Percentiles rank a stretch among this genome's conserved stretches.
These are phyloP conservation scores for barrel medic (Medicago truncatula) DNA, from an alignment of 306 rosid genomes.

Conservation along the genomic window MtrunA17r5.0-ANR NC_053043.1:49644001-49644500, in stretches of 20 bases:
- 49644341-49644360: slow-evolving; percentile 68
- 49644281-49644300: slow-evolving; percentile 32
- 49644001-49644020: neutral
- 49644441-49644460: slow-evolving; percentile 85
- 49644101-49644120: too few species aligned
- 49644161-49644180: too few species aligned
- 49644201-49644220: neutral
- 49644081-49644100: neutral
- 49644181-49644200: neutral
- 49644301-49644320: slow-evolving; percentile 40
- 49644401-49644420: slow-evolving; percentile 89
- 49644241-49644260: neutral
- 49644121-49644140: neutral
- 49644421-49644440: slow-evolving; percentile 76
- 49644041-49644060: neutral
- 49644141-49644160: neutral
- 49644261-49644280: slow-evolving; percentile 27
- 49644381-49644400: slow-evolving; percentile 87
- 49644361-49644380: slow-evolving; percentile 84
- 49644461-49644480: slow-evolving; percentile 84
- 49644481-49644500: slow-evolving; percentile 75
- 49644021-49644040: too few species aligned
- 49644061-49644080: too few species aligned
- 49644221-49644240: neutral
- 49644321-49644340: slow-evolving; percentile 28